These are phyloP conservation scores for Phytophthora brassicae DNA, from an alignment of 352 stramenopile genomes.

Conservation along the genomic window DNA sequence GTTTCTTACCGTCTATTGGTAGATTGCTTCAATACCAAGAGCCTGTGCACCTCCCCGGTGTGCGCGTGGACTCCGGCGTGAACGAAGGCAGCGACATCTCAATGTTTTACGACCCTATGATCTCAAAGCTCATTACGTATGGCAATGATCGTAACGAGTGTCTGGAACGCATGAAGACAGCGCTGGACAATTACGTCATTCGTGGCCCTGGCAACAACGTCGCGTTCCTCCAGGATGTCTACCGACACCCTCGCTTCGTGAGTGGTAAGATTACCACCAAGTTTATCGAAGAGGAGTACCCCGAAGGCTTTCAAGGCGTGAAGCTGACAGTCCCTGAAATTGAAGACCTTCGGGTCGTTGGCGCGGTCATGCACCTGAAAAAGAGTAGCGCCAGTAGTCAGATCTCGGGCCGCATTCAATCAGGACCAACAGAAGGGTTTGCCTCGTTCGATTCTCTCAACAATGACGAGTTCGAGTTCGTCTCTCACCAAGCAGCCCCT, in stretches of 20 bases:
- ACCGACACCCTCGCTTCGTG: conserved; percentile 89
- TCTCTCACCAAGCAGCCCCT: conserved; percentile 24
- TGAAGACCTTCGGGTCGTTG: conserved; percentile 75
- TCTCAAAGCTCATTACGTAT: conserved; percentile 94
- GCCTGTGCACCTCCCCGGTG: conserved; percentile 64
- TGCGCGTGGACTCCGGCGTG: conserved; percentile 93
- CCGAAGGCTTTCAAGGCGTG: conserved; percentile 92
- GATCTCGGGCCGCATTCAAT: conserved; percentile 35
- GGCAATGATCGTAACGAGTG: conserved; percentile 78
- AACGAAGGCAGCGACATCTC: conserved; percentile 91
- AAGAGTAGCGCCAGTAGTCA: conserved; percentile 35
- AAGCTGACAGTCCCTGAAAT: conserved; percentile 60
- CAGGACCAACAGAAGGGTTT: conserved; percentile 1
- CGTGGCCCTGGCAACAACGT: conserved; percentile 94
- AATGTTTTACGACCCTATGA: conserved; percentile 97
- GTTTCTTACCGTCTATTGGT: conserved; percentile 95
- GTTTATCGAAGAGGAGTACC: conserved; percentile 97
- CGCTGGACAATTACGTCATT: conserved; percentile 95
- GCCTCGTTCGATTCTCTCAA: conserved; percentile 25
- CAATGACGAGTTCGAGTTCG: conserved; percentile 44
- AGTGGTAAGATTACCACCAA: conserved; percentile 95
- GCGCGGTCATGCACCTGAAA: conserved; percentile 76
- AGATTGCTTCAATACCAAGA: conserved; percentile 93
- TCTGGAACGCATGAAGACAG: conserved; percentile 83
- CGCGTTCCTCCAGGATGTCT: conserved; percentile 93